phyloP scores from a whole-genome alignment of 768 basidiomycete genomes.

The Pulveroboletus sp. region DNA sequence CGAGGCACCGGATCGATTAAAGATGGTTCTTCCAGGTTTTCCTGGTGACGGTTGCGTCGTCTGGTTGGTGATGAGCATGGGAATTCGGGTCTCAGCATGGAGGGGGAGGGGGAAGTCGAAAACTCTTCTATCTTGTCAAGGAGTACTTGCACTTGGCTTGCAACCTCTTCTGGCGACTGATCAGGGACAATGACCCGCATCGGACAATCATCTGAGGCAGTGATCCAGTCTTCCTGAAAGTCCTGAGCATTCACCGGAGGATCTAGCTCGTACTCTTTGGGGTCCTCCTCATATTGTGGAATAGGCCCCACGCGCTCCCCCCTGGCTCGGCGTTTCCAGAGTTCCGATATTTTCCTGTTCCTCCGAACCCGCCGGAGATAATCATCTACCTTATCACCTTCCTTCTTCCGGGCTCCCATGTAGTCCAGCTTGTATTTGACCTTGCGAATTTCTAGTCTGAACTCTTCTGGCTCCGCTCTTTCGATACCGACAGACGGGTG shows the following conservation, averaged over 20 bases:
- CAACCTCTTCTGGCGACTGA: conserved; percentile 25
- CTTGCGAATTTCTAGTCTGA: conserved; percentile 51
- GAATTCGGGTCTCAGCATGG: not conserved
- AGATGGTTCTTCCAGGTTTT: not conserved
- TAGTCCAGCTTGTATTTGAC: conserved; percentile 54
- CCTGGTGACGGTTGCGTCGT: conserved; percentile 1
- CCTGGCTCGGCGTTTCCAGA: conserved; percentile 26
- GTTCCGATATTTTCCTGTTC: conserved; percentile 26
- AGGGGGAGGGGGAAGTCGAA: not conserved
- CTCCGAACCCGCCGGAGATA: conserved; percentile 27
- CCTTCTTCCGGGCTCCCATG: conserved; percentile 33
- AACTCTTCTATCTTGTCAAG: conserved; percentile 20
- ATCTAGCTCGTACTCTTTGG: conserved; percentile 30
- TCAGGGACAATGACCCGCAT: conserved; percentile 37
- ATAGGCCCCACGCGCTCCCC: conserved; percentile 30
- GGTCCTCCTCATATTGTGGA: conserved; percentile 27
- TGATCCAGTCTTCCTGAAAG: conserved; percentile 35
- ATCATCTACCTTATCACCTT: conserved; percentile 32
- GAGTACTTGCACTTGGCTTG: conserved; percentile 18
- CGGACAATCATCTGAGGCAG: conserved; percentile 32
- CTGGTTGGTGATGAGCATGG: conserved; percentile 2
- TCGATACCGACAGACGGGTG: conserved; percentile 34
- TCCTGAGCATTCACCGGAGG: conserved; percentile 33
- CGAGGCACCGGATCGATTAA: not conserved
- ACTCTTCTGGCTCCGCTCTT: conserved; percentile 37